These are phyloP conservation scores for Helotiales sp. DNA, from an alignment of 2,329 filamentous ascomycete species.

Conservation along the genomic window DNA sequence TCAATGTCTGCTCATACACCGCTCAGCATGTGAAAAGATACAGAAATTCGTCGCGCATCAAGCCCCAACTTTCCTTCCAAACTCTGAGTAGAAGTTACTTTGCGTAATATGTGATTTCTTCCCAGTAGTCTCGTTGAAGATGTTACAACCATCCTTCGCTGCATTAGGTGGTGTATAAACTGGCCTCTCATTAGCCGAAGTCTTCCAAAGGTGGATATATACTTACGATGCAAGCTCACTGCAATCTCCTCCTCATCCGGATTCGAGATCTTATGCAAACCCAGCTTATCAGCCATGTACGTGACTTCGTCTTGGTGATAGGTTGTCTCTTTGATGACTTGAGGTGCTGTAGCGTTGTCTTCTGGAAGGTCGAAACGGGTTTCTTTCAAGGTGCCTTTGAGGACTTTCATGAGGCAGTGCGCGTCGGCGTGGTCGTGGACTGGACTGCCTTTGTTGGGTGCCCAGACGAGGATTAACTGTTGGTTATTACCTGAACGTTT, in stretches of 20 bases:
- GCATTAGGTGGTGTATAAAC: conserved; percentile 91
- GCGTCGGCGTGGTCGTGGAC: conserved; percentile 90
- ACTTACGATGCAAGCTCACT: conserved; percentile 78
- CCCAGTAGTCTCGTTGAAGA: conserved; percentile 80
- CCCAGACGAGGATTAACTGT: conserved; percentile 93
- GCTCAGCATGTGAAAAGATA: no score
- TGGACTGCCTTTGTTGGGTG: conserved; percentile 78
- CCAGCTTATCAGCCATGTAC: conserved; percentile 91
- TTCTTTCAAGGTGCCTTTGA: conserved; percentile 79
- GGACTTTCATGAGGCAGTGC: conserved; percentile 87
- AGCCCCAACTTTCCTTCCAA: conserved; percentile 46
- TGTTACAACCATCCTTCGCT: conserved; percentile 78
- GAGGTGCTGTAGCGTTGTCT: conserved; percentile 56
- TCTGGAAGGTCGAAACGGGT: conserved; percentile 78
- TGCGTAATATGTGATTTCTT: conserved; percentile 73
- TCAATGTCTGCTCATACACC: background rate
- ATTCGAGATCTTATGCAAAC: conserved; percentile 83
- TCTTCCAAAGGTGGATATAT: background rate
- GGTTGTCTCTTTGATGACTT: conserved; percentile 68
- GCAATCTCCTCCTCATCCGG: conserved; percentile 72
- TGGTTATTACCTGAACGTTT: conserved; percentile 81
- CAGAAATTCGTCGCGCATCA: background rate
- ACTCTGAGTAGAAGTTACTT: conserved; percentile 73
- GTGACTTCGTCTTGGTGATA: conserved; percentile 77
- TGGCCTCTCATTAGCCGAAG: conserved; percentile 38